Percentiles rank a stretch among this genome's conserved stretches.
These are phyloP conservation scores for Puccinia coronata DNA, from an alignment of 1,284 basidiomycete genomes.

Conservation along the genomic window DNA sequence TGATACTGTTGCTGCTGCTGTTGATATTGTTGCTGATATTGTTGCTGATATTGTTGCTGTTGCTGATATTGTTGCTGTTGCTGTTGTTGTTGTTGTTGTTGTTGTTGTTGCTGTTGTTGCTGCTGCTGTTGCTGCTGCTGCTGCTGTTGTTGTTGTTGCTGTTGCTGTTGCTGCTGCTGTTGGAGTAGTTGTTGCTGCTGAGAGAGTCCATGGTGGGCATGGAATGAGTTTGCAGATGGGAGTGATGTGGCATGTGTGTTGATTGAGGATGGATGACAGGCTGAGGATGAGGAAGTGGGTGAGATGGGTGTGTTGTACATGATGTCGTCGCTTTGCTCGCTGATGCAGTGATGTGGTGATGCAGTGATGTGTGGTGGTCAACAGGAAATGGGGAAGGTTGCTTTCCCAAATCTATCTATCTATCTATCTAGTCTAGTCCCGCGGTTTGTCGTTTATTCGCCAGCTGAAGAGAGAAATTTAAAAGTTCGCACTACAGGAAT, in stretches of 20 bases:
- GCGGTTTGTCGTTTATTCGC: too few species aligned
- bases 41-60: background rate
- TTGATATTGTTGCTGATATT: background rate
- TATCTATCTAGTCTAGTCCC: too few species aligned
- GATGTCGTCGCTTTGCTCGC: too few species aligned
- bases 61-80: background rate
- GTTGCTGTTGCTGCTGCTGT: background rate
- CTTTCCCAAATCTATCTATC: too few species aligned
- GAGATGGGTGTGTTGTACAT: conserved; percentile 34
- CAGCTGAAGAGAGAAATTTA: too few species aligned
- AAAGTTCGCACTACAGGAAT: too few species aligned
- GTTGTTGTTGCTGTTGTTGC: background rate
- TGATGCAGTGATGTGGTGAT: background rate
- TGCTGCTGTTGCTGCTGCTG: conserved; percentile 1
- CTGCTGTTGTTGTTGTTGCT: conserved; percentile 2
- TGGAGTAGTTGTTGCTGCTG: background rate
- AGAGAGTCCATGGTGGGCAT: background rate
- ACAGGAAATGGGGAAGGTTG: background rate
- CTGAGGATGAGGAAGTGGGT: conserved; percentile 12
- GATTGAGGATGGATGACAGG: background rate
- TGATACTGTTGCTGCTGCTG: background rate
- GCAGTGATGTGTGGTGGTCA: background rate
- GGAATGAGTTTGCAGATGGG: conserved; percentile 34
- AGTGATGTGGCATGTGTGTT: conserved; percentile 24
- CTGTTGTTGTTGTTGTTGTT: background rate